Evolutionary conservation across 352 stramenopile genomes (phyloP), one percentile per base, ranked within the genome.

Genomic region (Pythium folliculosum): DNA sequence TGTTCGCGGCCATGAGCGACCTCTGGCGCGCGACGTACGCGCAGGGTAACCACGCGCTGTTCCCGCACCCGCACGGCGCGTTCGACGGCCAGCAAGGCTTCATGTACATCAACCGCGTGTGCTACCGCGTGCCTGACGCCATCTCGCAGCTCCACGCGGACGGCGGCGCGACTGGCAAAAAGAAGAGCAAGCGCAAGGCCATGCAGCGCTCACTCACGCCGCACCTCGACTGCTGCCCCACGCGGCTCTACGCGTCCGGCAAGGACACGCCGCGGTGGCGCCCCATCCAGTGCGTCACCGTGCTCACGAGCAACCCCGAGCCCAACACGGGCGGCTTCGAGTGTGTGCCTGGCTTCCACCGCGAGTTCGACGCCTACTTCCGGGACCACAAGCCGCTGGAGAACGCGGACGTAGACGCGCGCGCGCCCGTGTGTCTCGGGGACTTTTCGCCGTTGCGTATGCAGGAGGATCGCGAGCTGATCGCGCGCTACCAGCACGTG

Each of bases 251-350:
- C 51, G 74, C 89, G n/a, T 89, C 76, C 17, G 75, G 72, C 49
- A 94, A 94, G 57, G 78, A 84, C 32, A 80, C 74, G 10, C 88
- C 86, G 8, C 83, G 88, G 0, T 97, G 90, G 89, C 77, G 90
- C 23, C 89, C 89, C 17, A 96, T 97, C 70, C 88, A 97, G 72
- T 93, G 86, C 69, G 94, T 97, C 70, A 87, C 91, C 0, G 80
- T 91, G 60, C 77, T 97, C 19, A 96, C 88, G 0, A 72, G 73
- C 76, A 92, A 90, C 59, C 65, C 73, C 17, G 71, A 83, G 40
- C 59, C 75, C 6, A 86, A 91, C 62, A 94, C 87, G 0, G 88
- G 89, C 32, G 90, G 89, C 14, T 97, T 97, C 68, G 90, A 97
- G 73, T 88, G 78, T 48, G 88, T 93, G 0, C 79, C 73, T 1